Evolutionary conservation across 305 asterid species (phyloP).

Genomic region (Plantago lanceolata): DNA sequence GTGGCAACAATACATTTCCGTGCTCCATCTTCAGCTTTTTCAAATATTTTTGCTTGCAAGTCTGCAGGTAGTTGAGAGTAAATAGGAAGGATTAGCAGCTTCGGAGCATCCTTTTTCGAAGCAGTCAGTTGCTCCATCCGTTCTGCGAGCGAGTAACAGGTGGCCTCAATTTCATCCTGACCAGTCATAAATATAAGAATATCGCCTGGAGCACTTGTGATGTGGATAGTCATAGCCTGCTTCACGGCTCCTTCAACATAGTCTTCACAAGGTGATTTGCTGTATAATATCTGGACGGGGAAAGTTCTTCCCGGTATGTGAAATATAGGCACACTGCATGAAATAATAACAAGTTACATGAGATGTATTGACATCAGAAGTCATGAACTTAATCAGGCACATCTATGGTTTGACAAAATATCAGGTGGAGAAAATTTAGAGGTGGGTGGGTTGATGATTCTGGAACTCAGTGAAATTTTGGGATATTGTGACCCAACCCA

Average conservation of each 20-base stretch:
- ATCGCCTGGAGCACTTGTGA: conserved; percentile 90
- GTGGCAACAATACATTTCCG: conserved; percentile 95
- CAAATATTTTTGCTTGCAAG: conserved; percentile 87
- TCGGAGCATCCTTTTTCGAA: conserved; percentile 70
- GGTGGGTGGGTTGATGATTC: not conserved
- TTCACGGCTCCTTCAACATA: conserved; percentile 96
- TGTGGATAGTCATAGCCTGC: conserved; percentile 88
- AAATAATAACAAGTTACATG: not conserved
- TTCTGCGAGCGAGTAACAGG: conserved; percentile 83
- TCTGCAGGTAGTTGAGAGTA: conserved; percentile 99
- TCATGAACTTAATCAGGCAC: too few species aligned
- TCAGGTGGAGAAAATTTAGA: too few species aligned
- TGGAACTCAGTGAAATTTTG: not conserved
- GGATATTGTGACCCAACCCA: not conserved
- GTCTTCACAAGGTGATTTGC: conserved; percentile 92
- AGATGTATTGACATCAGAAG: not conserved
- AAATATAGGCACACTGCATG: conserved; percentile 80
- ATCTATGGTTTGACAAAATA: too few species aligned
- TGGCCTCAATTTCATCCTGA: conserved; percentile 96
- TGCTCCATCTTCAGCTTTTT: conserved; percentile 89
- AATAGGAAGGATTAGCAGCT: conserved; percentile 85
- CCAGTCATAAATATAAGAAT: conserved; percentile 97
- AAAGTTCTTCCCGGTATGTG: conserved; percentile 96
- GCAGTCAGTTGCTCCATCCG: conserved; percentile 82
- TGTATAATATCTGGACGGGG: conserved; percentile 69